Conservation (phyloP, 306 rosid species). For the Dryas octopetala region DNA sequence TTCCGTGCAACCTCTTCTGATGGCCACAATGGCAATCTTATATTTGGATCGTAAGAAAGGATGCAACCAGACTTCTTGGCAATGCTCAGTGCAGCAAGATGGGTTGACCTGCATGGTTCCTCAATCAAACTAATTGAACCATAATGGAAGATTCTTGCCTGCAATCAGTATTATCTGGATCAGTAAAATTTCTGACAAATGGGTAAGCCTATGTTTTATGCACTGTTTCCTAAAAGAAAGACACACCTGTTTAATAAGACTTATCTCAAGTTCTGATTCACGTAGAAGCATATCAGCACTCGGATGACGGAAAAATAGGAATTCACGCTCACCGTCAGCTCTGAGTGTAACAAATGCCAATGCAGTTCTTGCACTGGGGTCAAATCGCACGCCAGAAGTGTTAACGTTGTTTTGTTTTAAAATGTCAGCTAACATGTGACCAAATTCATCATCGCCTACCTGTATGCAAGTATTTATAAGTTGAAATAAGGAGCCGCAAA, state of each 20-base stretch:
- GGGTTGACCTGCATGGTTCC: slow-evolving; percentile 82
- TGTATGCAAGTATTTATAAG: slow-evolving; percentile 19
- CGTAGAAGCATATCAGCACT: slow-evolving; percentile 93
- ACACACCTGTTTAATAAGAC: slow-evolving; percentile 59
- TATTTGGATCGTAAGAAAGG: slow-evolving; percentile 91
- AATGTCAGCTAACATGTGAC: slow-evolving; percentile 73
- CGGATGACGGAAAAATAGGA: slow-evolving; percentile 85
- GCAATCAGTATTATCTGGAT: slow-evolving; percentile 31
- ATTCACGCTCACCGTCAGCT: slow-evolving; percentile 90
- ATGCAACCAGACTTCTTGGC: slow-evolving; percentile 75
- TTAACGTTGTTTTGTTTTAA: slow-evolving; percentile 68
- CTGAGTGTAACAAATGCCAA: slow-evolving; percentile 84
- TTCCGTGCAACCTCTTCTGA: slow-evolving; percentile 68
- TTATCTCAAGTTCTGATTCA: slow-evolving; percentile 74
- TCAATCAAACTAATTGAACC: slow-evolving; percentile 96
- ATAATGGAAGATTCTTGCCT: slow-evolving; percentile 81
- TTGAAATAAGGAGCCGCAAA: slow-evolving; percentile 5
- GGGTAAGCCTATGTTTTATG: not conserved
- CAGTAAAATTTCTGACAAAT: slow-evolving; percentile 8
- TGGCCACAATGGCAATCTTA: slow-evolving; percentile 87
- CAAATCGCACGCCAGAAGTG: slow-evolving; percentile 74
- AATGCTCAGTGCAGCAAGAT: slow-evolving; percentile 71
- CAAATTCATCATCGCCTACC: slow-evolving; percentile 96
- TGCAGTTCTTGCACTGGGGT: slow-evolving; percentile 78
- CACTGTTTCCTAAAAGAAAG: not conserved